Evolutionary conservation across 176 grass and related monocot species (phyloP).

Genomic region (Cenchrus purpureus): DNA sequence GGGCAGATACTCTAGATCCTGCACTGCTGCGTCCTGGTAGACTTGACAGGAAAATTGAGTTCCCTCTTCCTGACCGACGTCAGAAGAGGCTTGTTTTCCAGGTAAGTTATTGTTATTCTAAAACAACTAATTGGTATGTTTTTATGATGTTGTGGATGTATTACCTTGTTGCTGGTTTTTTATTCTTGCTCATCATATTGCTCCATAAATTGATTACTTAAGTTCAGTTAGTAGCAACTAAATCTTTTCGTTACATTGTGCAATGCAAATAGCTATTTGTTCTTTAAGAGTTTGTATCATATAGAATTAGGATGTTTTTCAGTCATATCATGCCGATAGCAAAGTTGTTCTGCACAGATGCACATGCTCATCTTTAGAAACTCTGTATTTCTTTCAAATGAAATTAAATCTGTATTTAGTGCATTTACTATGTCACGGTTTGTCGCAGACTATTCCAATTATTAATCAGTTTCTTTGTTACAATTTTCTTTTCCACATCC

Average conservation of each 20-base stretch:
- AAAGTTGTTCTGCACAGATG: neutral
- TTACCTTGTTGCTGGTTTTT: neutral
- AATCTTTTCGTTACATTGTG: too few relatives aligned
- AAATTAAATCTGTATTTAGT: neutral
- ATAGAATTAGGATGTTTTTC: neutral
- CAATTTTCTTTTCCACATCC: neutral
- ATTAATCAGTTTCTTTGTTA: neutral
- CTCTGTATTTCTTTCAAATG: neutral
- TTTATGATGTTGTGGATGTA: neutral
- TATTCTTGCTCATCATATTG: neutral
- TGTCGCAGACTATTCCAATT: neutral
- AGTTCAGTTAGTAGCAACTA: too few relatives aligned
- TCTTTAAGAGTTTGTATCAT: neutral
- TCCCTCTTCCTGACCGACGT: conserved; percentile 89
- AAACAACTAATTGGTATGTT: neutral
- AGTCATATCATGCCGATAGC: neutral
- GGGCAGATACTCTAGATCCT: conserved; percentile 94
- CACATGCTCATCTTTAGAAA: neutral
- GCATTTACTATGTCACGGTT: too few relatives aligned
- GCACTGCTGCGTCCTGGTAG: conserved; percentile 93
- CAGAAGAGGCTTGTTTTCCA: conserved; percentile 99
- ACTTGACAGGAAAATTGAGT: conserved; percentile 97
- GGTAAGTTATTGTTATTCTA: conserved; percentile 54
- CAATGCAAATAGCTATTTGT: neutral
- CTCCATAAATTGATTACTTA: neutral